Evolutionary conservation across 2,329 filamentous ascomycete genomes (phyloP).

Genomic region (Aspergillus fumigatus): DNA sequence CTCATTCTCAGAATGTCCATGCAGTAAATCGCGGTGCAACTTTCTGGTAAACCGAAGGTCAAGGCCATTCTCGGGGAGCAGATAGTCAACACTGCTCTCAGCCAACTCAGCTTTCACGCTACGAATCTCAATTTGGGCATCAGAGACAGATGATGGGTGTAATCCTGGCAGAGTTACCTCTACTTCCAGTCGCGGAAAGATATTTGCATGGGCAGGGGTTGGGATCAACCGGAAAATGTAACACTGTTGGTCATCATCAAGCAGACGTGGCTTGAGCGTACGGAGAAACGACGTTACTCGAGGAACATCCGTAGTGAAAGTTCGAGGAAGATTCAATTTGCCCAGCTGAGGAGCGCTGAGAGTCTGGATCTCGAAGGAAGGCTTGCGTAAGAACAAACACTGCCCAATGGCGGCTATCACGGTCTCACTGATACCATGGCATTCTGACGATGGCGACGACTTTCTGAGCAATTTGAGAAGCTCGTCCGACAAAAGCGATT

Average conservation of each 20-base stretch:
- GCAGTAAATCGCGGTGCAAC: constrained; percentile 26
- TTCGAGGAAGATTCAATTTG: constrained; percentile 23
- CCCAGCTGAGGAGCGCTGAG: constrained; percentile 30
- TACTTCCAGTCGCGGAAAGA: constrained; percentile 33
- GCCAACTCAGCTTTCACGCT: constrained; percentile 26
- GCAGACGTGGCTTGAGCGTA: constrained; percentile 16
- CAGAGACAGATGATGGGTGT: not conserved
- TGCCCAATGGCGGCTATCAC: constrained; percentile 36
- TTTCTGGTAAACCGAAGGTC: constrained; percentile 38
- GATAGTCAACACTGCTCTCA: constrained; percentile 33
- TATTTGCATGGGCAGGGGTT: constrained; percentile 16
- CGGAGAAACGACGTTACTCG: constrained; percentile 30
- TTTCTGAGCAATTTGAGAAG: constrained; percentile 29
- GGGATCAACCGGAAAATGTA: constrained; percentile 33
- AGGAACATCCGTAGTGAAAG: constrained; percentile 33
- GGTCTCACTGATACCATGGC: constrained; percentile 21
- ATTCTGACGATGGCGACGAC: not conserved
- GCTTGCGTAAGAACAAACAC: constrained; percentile 33
- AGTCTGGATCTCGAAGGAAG: constrained; percentile 14
- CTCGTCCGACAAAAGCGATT: constrained; percentile 26
- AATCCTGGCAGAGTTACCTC: constrained; percentile 18
- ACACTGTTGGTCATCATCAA: constrained; percentile 8
- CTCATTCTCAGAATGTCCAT: constrained; percentile 1
- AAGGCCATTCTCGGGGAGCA: constrained; percentile 35
- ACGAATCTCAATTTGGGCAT: constrained; percentile 18